Base-by-base conservation (phyloP, 345 rosid genomes). In the Salix suchowensis region DNA sequence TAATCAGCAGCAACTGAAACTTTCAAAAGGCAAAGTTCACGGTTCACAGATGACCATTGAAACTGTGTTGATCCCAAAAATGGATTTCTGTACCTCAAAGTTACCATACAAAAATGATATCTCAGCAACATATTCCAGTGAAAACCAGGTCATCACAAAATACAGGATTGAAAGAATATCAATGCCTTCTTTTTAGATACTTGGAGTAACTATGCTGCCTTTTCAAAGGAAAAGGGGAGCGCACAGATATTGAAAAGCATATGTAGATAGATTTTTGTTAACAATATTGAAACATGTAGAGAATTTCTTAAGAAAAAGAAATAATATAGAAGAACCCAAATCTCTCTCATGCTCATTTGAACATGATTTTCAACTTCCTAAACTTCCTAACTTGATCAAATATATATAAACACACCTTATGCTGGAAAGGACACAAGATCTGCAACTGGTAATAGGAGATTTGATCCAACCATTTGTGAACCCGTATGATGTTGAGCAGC, bases 1-100 rank as follows among this genome's bases (percentile, higher is more conserved):
- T 89, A 95, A 86, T 95, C 97, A n/a, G 98, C 98, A 76, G 98
- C 97, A 84, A 95, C 98, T 15, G 94, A 88, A 82, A 89, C 94
- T 85, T 90, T 95, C 42, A 88, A 85, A 74, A 77, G 90, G 83
- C 89, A 85, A 71, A 82, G 86, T 73, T 91, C 90, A 81, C 80
- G 88, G 14, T 91, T 88, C 48, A 77, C 79, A 44, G 88, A 74
- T 71, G 88, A 79, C 87, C 91, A 87, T 74, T 83, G 89, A 74
- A 81, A 84, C 67, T 80, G 90, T 52, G 88, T 74, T 68, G 91
- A 86, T 82, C 94, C 90, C 18, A 82, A 84, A 72, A 82, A 75
- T 1, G 85, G 86, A 80, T 81, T 80, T 85, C 80, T 90, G 88
- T 84, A 85, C 76, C 87, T 87, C 74, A 81, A 89, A 78, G 82